Base-by-base conservation (phyloP, 352 stramenopile species). In the Globisporangium heterothallicum region DNA sequence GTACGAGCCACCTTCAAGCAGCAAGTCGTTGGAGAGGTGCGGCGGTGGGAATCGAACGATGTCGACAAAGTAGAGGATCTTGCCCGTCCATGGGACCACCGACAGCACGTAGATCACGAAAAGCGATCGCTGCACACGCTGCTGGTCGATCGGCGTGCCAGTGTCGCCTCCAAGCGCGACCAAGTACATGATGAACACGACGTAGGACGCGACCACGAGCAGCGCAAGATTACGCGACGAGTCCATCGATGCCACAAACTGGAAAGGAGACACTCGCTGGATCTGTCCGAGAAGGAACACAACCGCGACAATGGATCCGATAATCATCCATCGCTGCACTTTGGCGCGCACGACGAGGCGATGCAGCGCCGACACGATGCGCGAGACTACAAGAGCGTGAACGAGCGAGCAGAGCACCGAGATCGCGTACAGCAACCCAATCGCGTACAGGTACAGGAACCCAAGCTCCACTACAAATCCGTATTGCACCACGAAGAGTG, bases 11-110 rank as follows among this genome's bases (percentile, higher is more conserved):
- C 63, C 65, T 59, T 88, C 58, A 13, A 73, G 36, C 25, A 86
- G 40, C 6, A 84, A 42, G 44, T 75, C 64, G 25, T 75, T 86
- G 7, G 63, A 60, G 12, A 88, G 38, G 16, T 63, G 42, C 2
- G 43, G 49, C 1, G 66, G 69, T 5, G 83, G 74, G n/a, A 66
- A 74, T 0, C 43, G 56, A 4, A 74, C 67, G 19, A 87, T 49
- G 22, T 71, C 58, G 41, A 67, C 21, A 18, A 84, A 86, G 57
- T 82, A 88, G 16, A 65, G 62, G 18, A 89, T 32, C 60, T 90
- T 82, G 52, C 84, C 81, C 35, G 72, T 42, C 75, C 78, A 92
- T 26, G 79, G 67, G 32, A 86, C 53, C 25, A 71, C 53, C 8
- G 81, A 91, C 8, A 89, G 40, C 7, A 44, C 58, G 24, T 86